These are phyloP conservation scores for Zanthoxylum bungeanum DNA, from an alignment of 345 rosid genomes.

Conservation along the genomic window DNA sequence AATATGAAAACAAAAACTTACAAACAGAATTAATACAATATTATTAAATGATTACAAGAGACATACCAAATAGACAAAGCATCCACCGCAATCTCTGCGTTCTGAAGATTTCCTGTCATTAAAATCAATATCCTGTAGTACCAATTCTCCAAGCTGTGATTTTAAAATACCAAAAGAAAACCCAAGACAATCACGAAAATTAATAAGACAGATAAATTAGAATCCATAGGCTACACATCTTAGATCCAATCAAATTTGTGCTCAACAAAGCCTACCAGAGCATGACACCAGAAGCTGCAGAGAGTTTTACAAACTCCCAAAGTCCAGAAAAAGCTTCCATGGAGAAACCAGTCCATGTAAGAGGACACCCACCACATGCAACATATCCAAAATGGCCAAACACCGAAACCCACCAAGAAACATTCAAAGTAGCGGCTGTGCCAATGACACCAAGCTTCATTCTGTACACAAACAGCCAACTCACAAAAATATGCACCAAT, in stretches of 20 bases:
- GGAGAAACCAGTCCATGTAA: conserved; percentile 81
- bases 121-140: conserved; percentile 69
- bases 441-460: conserved; percentile 59
- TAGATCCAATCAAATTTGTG: not conserved
- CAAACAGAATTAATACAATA: not conserved
- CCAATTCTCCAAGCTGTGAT: conserved; percentile 86
- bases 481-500: conserved; percentile 45
- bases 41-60: not conserved
- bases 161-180: not conserved
- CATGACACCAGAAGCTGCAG: conserved; percentile 82
- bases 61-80: conserved; percentile 79
- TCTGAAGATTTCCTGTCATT: conserved; percentile 74
- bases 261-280: conserved; percentile 40
- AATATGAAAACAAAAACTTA: not conserved
- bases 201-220: not conserved
- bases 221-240: not conserved
- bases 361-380: conserved; percentile 61
- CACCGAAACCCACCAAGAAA: conserved; percentile 71
- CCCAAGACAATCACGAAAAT: not conserved
- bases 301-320: conserved; percentile 72
- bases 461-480: conserved; percentile 61
- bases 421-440: conserved; percentile 43
- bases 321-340: conserved; percentile 69
- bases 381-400: conserved; percentile 40
- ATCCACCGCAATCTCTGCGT: conserved; percentile 75